Conservation (phyloP, 129 eudicot species). For the Lactuca sativa region DNA sequence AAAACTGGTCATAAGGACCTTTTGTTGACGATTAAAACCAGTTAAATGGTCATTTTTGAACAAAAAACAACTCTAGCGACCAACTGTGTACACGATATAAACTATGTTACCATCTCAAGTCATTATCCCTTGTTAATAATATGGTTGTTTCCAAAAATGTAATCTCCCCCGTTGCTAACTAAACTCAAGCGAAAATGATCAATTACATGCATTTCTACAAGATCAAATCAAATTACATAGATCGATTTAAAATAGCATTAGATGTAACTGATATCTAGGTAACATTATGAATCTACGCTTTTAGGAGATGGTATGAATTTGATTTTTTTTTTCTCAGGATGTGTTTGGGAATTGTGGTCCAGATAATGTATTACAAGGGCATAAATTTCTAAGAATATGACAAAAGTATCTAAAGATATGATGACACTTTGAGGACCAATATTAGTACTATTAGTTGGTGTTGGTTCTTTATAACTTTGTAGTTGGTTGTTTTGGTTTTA, state of each 20-base stretch:
- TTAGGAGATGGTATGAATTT: background rate
- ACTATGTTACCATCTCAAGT: no score
- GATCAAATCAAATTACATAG: background rate
- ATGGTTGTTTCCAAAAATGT: background rate
- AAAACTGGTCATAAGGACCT: no score
- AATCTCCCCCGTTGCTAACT: background rate
- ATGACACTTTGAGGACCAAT: conserved; percentile 36
- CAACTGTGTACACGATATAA: no score
- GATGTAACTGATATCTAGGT: background rate
- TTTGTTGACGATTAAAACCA: no score
- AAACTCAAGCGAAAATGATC: no score
- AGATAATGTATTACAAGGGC: conserved; percentile 5
- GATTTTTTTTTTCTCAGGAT: background rate
- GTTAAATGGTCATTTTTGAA: no score
- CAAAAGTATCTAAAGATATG: conserved; percentile 21
- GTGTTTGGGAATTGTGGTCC: conserved; percentile 17
- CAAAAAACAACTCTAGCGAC: no score
- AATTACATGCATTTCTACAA: no score
- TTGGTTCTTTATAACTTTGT: conserved; percentile 33
- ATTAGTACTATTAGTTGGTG: conserved; percentile 36
- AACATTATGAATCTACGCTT: background rate
- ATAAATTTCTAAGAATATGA: conserved; percentile 10
- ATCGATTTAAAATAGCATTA: background rate
- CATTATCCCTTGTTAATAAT: no score
- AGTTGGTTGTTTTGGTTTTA: conserved; percentile 35